phyloP scores from a whole-genome alignment of 2,329 filamentous ascomycete genomes.

The Parastagonospora nodorum region DNA sequence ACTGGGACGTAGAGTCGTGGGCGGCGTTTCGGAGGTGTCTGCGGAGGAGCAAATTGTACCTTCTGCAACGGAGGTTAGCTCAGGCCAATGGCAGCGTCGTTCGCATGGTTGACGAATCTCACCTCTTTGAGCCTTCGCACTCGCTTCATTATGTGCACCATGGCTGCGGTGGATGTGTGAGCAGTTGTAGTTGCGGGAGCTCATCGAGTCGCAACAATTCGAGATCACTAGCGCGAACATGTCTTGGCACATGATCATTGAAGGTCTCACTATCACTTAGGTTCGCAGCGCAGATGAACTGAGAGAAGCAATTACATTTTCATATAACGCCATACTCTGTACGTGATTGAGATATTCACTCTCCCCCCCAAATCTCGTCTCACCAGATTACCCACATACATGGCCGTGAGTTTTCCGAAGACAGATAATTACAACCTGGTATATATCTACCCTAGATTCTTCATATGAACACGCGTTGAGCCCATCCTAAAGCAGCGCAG shows the following conservation, averaged over 20 bases:
- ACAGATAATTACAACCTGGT: slow-evolving; percentile 17
- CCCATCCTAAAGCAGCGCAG: not conserved
- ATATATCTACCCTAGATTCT: slow-evolving; percentile 4
- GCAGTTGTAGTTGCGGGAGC: slow-evolving; percentile 22
- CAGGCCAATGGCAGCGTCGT: not conserved
- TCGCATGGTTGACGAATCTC: slow-evolving; percentile 44
- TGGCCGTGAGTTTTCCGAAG: not conserved
- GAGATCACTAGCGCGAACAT: slow-evolving; percentile 16
- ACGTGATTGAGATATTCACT: slow-evolving; percentile 2
- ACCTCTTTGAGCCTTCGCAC: slow-evolving; percentile 76
- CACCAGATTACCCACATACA: not conserved
- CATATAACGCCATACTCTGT: slow-evolving; percentile 8
- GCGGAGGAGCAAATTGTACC: slow-evolving; percentile 29
- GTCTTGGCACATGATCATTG: slow-evolving; percentile 13
- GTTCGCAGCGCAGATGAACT: not conserved
- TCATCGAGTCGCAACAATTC: slow-evolving; percentile 30
- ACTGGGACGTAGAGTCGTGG: not conserved
- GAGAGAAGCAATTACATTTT: not conserved
- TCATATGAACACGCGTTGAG: not conserved
- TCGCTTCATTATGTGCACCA: slow-evolving; percentile 67
- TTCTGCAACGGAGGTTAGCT: slow-evolving; percentile 36
- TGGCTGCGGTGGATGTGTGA: slow-evolving; percentile 37
- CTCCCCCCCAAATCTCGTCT: not conserved
- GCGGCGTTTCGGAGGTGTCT: slow-evolving; percentile 21
- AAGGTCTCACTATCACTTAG: not conserved